phyloP scores from a whole-genome alignment of 1,284 basidiomycete genomes.

The Microbotryum silenes-acaulis region DNA sequence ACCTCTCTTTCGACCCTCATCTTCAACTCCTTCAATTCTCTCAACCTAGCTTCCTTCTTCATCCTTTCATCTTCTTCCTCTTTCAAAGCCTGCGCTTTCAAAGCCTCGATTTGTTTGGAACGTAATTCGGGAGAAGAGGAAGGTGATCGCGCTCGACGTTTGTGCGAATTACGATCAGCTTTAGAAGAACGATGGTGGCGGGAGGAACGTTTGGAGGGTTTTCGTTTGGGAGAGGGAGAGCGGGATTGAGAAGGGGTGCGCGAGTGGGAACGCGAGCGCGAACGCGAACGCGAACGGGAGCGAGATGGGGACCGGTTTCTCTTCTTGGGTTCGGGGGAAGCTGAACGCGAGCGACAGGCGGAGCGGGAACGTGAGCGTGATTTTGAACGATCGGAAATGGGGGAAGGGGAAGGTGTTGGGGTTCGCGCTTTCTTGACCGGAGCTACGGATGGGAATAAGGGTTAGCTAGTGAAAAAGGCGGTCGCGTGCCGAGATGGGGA shows the following conservation, averaged over 20 bases:
- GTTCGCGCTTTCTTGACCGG: slow-evolving; percentile 7
- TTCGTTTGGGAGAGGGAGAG: too few species aligned
- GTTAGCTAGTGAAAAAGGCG: neutral
- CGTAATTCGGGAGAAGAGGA: neutral
- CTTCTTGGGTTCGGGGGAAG: slow-evolving; percentile 8
- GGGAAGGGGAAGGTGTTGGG: neutral
- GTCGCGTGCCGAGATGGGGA: neutral
- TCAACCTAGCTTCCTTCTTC: neutral
- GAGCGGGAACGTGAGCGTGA: slow-evolving; percentile 7
- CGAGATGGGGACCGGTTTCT: slow-evolving; percentile 14
- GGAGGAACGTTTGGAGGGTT: too few species aligned
- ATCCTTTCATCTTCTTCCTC: neutral
- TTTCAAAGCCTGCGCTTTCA: neutral
- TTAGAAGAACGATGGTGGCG: too few species aligned
- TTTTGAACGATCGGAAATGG: neutral
- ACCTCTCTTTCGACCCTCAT: neutral
- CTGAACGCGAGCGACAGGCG: slow-evolving; percentile 14
- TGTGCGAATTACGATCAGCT: too few species aligned
- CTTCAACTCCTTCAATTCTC: neutral
- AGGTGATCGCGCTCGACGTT: neutral
- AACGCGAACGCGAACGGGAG: neutral
- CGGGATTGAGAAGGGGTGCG: neutral
- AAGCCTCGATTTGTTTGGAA: neutral
- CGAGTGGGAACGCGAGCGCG: too few species aligned
- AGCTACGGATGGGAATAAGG: neutral